These are phyloP conservation scores for Aureobasidium mangrovei DNA, from an alignment of 2,329 filamentous ascomycete genomes.

Conservation along the genomic window DNA sequence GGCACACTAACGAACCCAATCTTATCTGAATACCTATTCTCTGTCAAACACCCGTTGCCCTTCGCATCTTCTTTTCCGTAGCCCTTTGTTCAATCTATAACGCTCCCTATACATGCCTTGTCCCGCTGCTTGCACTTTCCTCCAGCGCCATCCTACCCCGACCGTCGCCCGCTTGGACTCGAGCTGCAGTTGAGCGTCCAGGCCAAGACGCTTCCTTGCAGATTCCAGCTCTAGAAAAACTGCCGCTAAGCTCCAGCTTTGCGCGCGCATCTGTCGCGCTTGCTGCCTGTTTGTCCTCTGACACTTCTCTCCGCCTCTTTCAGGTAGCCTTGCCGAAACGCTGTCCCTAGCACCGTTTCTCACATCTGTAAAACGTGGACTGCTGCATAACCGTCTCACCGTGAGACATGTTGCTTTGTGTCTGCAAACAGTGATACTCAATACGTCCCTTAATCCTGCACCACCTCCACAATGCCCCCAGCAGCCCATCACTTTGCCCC, in stretches of 20 bases:
- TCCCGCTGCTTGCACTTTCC: too few relatives aligned
- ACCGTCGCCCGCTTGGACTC: not conserved
- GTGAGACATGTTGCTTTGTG: not conserved
- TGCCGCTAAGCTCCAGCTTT: slow-evolving; percentile 7
- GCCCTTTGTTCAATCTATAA: too few relatives aligned
- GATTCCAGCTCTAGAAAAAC: not conserved
- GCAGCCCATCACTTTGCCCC: slow-evolving; percentile 13
- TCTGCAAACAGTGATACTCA: not conserved
- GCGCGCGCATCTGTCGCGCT: not conserved
- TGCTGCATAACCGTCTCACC: not conserved
- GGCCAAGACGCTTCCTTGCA: not conserved
- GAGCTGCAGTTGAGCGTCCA: not conserved
- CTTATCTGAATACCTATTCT: too few relatives aligned
- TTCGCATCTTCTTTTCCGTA: too few relatives aligned
- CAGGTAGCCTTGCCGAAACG: not conserved
- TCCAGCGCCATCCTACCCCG: too few relatives aligned
- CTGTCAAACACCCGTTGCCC: too few relatives aligned
- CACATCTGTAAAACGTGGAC: not conserved
- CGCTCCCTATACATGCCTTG: too few relatives aligned
- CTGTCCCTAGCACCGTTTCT: too few relatives aligned
- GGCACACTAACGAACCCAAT: too few relatives aligned
- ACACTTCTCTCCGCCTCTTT: not conserved
- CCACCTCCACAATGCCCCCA: slow-evolving; percentile 10
- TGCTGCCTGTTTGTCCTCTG: not conserved
- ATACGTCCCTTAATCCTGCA: not conserved